These are phyloP conservation scores for Colletotrichum trifolii DNA, from an alignment of 2,329 filamentous ascomycete species.

Conservation along the genomic window DNA sequence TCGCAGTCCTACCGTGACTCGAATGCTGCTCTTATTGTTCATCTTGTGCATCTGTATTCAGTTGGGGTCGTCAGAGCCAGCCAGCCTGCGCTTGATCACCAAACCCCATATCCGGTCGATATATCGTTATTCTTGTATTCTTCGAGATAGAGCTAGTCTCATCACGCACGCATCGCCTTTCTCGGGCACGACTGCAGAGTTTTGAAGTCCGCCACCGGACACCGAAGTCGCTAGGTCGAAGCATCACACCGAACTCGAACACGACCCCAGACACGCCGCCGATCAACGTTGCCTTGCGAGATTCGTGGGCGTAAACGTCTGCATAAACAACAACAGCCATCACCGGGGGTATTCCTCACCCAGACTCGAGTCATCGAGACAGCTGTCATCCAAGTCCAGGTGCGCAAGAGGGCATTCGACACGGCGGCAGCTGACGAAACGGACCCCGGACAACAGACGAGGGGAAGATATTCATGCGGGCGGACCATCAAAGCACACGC, in stretches of 20 bases:
- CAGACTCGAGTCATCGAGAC: not conserved
- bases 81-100: constrained; percentile 23
- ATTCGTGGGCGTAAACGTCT: too few species aligned
- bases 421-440: constrained; percentile 16
- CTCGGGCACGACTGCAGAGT: not conserved
- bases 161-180: not conserved
- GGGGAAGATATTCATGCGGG: constrained; percentile 4
- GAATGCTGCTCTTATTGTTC: constrained; percentile 1
- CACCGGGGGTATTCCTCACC: not conserved
- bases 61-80: constrained; percentile 2
- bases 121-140: not conserved
- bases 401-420: not conserved
- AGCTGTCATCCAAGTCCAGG: not conserved
- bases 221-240: not conserved
- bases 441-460: constrained; percentile 1
- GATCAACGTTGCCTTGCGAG: not conserved
- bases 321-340: not conserved
- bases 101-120: not conserved
- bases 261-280: not conserved
- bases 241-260: constrained; percentile 1
- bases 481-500: not conserved
- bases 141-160: constrained; percentile 1
- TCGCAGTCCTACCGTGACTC: not conserved
- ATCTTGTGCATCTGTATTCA: not conserved
- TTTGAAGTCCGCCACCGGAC: not conserved